Percentiles rank a stretch among this genome's conserved stretches.
Conservation (phyloP, 768 basidiomycete genomes). For the Russula griseocarnosa region DNA sequence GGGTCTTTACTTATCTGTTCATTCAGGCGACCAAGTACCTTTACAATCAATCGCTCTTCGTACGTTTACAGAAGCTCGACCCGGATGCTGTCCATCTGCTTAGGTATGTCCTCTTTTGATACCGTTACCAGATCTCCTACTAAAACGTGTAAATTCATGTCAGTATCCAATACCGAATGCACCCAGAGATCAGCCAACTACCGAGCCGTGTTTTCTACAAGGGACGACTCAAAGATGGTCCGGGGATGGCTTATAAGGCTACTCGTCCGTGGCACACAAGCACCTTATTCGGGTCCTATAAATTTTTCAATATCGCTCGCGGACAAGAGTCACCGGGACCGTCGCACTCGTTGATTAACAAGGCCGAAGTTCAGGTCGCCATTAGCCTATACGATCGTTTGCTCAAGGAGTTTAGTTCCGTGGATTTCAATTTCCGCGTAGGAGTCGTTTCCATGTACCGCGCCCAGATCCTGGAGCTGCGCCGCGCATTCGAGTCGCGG, state of each 20-base stretch:
- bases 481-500: slow-evolving; percentile 57
- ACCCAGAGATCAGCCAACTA: slow-evolving; percentile 87
- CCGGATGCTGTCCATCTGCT: slow-evolving; percentile 87
- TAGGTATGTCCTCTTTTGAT: slow-evolving; percentile 48
- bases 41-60: slow-evolving; percentile 92
- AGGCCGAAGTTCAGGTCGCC: slow-evolving; percentile 67
- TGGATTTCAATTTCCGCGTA: slow-evolving; percentile 53
- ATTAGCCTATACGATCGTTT: slow-evolving; percentile 73
- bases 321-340: slow-evolving; percentile 60
- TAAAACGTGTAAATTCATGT: slow-evolving; percentile 6
- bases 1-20: slow-evolving; percentile 5
- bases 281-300: slow-evolving; percentile 76
- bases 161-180: slow-evolving; percentile 99
- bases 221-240: slow-evolving; percentile 76
- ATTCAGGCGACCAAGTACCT: slow-evolving; percentile 58
- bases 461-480: slow-evolving; percentile 77
- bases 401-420: slow-evolving; percentile 52
- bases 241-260: slow-evolving; percentile 81
- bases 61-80: slow-evolving; percentile 75
- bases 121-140: neutral
- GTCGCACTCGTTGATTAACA: slow-evolving; percentile 74
- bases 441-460: slow-evolving; percentile 93
- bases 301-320: slow-evolving; percentile 76
- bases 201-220: slow-evolving; percentile 89
- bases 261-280: slow-evolving; percentile 80